phyloP scores from a whole-genome alignment of 208 protist genomes.

The Leishmania tarentolae region DNA sequence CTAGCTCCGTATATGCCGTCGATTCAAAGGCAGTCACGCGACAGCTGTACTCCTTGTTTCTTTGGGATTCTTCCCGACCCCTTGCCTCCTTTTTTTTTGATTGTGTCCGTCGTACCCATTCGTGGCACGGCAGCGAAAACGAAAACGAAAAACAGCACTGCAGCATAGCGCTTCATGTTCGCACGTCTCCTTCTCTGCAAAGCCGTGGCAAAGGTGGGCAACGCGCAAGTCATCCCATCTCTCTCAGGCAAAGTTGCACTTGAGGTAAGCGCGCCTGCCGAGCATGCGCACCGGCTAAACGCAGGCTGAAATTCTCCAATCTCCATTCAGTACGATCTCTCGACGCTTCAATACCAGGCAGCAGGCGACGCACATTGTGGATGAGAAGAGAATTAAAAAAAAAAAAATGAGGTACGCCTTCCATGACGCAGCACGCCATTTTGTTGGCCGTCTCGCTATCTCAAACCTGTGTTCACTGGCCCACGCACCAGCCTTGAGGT shows the following conservation, averaged over 20 bases:
- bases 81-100: too few species aligned
- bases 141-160: background rate
- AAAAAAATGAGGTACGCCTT: background rate
- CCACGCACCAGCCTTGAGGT: background rate
- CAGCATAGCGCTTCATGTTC: background rate
- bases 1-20: background rate
- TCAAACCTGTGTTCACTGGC: background rate
- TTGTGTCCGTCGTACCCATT: background rate
- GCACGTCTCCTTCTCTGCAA: background rate
- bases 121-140: too few species aligned
- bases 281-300: background rate
- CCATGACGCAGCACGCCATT: background rate
- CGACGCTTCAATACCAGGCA: background rate
- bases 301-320: background rate
- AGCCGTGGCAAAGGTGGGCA: background rate
- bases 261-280: background rate
- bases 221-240: background rate
- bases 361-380: background rate
- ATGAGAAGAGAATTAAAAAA: background rate
- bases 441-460: background rate
- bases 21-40: background rate
- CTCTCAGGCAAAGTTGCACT: background rate
- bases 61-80: background rate
- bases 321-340: background rate
- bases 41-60: background rate